Evolutionary conservation across 1,284 basidiomycete genomes (phyloP).

Genomic region (Mycena citricolor): DNA sequence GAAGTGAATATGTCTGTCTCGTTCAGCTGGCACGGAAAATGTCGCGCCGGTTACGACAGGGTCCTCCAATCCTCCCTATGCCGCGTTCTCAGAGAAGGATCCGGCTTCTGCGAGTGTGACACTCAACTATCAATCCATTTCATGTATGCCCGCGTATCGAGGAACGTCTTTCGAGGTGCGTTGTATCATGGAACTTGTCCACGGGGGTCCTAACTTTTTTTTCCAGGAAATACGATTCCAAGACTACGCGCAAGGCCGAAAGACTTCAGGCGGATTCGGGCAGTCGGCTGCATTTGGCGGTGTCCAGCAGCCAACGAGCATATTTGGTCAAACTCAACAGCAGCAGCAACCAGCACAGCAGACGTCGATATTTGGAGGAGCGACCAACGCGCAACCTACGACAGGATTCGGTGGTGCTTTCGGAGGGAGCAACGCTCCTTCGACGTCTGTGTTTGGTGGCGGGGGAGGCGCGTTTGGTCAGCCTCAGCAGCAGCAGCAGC

Average conservation of each 20-base stretch:
- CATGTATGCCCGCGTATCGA: conserved; percentile 69
- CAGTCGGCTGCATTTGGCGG: conserved; percentile 45
- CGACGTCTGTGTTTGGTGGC: conserved; percentile 16
- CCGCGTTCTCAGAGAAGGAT: conserved; percentile 61
- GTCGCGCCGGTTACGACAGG: conserved; percentile 60
- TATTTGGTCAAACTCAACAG: conserved; percentile 48
- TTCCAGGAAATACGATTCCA: conserved; percentile 68
- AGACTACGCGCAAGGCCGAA: conserved; percentile 76
- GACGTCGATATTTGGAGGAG: conserved; percentile 25
- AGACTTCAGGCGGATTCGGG: conserved; percentile 55
- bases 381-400: conserved; percentile 22
- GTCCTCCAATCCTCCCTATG: conserved; percentile 58
- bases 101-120: conserved; percentile 37
- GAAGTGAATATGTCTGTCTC: no score
- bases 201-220: conserved; percentile 3
- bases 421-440: conserved; percentile 27
- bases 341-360: conserved; percentile 32
- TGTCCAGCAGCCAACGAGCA: conserved; percentile 22
- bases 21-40: conserved; percentile 15
- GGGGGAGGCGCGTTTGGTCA: conserved; percentile 30
- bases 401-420: conserved; percentile 51
- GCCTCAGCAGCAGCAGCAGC: conserved; percentile 31
- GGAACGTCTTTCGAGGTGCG: conserved; percentile 72
- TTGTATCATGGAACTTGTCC: conserved; percentile 18
- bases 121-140: conserved; percentile 70